These are phyloP conservation scores for Trichoderma gracile DNA, from an alignment of 2,329 filamentous ascomycete species.

Conservation along the genomic window DNA sequence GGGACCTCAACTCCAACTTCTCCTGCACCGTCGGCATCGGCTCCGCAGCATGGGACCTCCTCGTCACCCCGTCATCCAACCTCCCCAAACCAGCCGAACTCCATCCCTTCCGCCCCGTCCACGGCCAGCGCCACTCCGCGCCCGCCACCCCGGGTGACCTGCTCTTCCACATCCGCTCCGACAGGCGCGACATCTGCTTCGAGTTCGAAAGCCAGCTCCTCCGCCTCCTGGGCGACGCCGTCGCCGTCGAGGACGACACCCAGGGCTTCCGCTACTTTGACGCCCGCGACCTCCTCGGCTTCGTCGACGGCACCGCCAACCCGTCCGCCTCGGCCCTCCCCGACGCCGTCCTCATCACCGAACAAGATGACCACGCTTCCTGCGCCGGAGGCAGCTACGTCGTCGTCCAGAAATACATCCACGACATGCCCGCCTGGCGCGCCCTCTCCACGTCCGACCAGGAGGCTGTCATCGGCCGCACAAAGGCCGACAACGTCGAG, in stretches of 20 bases:
- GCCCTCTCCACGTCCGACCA: constrained; percentile 51
- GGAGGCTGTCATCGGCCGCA: constrained; percentile 58
- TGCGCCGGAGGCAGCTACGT: constrained; percentile 56
- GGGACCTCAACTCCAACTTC: constrained; percentile 47
- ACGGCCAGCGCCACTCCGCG: constrained; percentile 52
- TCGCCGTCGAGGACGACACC: constrained; percentile 54
- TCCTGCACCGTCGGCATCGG: constrained; percentile 58
- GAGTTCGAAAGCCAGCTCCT: constrained; percentile 60
- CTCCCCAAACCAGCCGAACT: constrained; percentile 49
- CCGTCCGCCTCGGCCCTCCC: constrained; percentile 49
- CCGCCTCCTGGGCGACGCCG: constrained; percentile 48
- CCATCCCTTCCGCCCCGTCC: constrained; percentile 50
- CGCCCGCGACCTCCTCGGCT: constrained; percentile 58
- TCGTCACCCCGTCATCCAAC: constrained; percentile 41
- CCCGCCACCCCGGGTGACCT: constrained; percentile 58
- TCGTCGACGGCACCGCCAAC: constrained; percentile 62
- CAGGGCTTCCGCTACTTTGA: constrained; percentile 62
- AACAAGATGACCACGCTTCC: constrained; percentile 45
- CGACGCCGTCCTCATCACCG: constrained; percentile 46
- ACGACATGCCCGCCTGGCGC: constrained; percentile 52
- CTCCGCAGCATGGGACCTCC: constrained; percentile 50
- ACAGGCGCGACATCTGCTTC: constrained; percentile 58
- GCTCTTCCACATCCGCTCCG: constrained; percentile 59
- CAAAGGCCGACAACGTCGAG: constrained; percentile 59
- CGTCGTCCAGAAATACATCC: constrained; percentile 60